Conservation (phyloP, 2,329 filamentous ascomycete species). For the Grosmannia clavigera region DNA sequence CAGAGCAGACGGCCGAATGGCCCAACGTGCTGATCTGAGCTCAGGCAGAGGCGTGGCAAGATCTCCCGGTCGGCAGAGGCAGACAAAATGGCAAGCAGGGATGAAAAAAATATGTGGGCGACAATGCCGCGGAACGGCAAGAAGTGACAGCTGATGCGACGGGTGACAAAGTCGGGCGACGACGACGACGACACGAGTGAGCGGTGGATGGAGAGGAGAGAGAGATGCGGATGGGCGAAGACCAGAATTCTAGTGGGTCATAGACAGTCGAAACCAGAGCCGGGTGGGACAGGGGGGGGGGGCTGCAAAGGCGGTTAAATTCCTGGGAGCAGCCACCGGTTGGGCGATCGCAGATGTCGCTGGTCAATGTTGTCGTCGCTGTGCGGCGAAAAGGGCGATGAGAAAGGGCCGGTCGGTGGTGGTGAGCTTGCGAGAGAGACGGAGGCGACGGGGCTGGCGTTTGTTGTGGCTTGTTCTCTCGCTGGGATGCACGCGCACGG, state of each 20-base stretch:
- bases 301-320: background rate
- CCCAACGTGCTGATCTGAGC: background rate
- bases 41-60: background rate
- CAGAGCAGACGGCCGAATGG: background rate
- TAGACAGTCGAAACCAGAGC: background rate
- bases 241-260: background rate
- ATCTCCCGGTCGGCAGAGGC: background rate
- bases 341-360: background rate
- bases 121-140: background rate
- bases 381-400: background rate
- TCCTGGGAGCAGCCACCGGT: background rate
- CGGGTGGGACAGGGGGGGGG: background rate
- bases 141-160: background rate
- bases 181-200: background rate
- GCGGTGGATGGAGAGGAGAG: background rate
- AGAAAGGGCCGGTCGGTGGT: background rate
- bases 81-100: background rate
- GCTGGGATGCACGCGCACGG: constrained; percentile 2
- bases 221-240: background rate
- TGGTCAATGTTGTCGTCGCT: background rate
- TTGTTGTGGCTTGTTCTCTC: background rate
- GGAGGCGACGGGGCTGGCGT: background rate
- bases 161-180: background rate
- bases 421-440: background rate
- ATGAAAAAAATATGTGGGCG: background rate